Evolutionary conservation across 495 filamentous ascomycete genomes (phyloP).

Genomic region (Bryoglossum gracile): DNA sequence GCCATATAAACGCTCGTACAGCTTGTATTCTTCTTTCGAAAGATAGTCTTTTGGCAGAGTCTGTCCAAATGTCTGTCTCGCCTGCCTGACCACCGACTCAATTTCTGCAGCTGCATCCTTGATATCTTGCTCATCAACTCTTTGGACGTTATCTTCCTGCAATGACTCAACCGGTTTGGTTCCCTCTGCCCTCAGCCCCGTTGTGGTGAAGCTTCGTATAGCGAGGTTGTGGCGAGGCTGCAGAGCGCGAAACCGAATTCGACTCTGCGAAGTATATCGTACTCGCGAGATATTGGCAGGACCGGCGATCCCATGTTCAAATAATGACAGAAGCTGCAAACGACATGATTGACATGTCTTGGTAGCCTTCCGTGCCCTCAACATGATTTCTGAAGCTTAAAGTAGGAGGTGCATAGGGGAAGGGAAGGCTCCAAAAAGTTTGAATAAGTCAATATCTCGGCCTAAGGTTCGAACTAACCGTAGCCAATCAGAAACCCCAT

Average conservation of each 20-base stretch:
- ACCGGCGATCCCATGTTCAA: constrained; percentile 33
- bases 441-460: too few relatives aligned
- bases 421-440: too few relatives aligned
- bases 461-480: too few relatives aligned
- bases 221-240: constrained; percentile 17
- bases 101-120: constrained; percentile 31
- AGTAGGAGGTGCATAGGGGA: too few relatives aligned
- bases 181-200: constrained; percentile 12
- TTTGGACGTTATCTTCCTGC: background rate
- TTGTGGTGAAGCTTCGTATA: constrained; percentile 34
- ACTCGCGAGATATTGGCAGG: constrained; percentile 9
- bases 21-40: constrained; percentile 55
- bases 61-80: constrained; percentile 70
- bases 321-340: constrained; percentile 36
- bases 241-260: constrained; percentile 16
- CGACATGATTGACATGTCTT: constrained; percentile 44
- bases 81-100: constrained; percentile 59
- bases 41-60: constrained; percentile 68
- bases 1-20: constrained; percentile 82
- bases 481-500: too few relatives aligned
- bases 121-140: background rate
- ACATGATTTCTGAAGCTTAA: too few relatives aligned
- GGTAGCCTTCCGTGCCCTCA: constrained; percentile 38
- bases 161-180: too few relatives aligned
- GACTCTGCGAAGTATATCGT: constrained; percentile 12